Evolutionary conservation across 305 asterid species (phyloP), one percentile per base, ranked within the genome.

Genomic region (Solanum aculeatissimum): DNA sequence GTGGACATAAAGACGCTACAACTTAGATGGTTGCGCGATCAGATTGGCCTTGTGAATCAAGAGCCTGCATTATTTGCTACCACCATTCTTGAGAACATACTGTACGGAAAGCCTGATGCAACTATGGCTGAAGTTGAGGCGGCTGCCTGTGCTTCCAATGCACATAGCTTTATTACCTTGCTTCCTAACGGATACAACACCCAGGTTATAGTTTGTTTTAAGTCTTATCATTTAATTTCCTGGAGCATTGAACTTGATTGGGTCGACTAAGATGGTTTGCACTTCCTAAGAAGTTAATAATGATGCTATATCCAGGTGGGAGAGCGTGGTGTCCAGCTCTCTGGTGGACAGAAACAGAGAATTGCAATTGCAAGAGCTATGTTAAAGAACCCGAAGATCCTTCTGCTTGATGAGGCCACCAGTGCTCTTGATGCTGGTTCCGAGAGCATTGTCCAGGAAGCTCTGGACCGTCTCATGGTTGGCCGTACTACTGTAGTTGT

Each of bases 61-160:
- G 99, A 97, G 88, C 99, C 99, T 1, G 98, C 99, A 0, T 95
- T 97, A 57, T 97, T 97, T 86, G 99, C 99, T 58, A 97, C 99
- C 87, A 93, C 99, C 6, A 95, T 97, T 83, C 97, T 94, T 32
- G 99, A 97, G 79, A 97, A 97, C 87, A 97, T 97, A 85, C 87
- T 97, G 5, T 95, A 97, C 21, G 99, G 99, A 81, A 97, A 95
- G 89, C 93, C 98, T 15, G 98, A 93, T 65, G 99, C 99, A 55
- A 92, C 95, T 88, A 94, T 91, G 97, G 95, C 89, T 0, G 98
- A 95, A 88, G 97, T 97, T 29, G 99, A 97, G 89, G 97, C 97
- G 57, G 98, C 99, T 70, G 90, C 99, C 53, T 88, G 95, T 58
- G 99, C 99, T 68, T 98, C 99, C 71, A 95, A 94, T 92, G 99